Base-by-base conservation (phyloP, 2,329 filamentous ascomycete species). In the Coniochaeta sp. region DNA sequence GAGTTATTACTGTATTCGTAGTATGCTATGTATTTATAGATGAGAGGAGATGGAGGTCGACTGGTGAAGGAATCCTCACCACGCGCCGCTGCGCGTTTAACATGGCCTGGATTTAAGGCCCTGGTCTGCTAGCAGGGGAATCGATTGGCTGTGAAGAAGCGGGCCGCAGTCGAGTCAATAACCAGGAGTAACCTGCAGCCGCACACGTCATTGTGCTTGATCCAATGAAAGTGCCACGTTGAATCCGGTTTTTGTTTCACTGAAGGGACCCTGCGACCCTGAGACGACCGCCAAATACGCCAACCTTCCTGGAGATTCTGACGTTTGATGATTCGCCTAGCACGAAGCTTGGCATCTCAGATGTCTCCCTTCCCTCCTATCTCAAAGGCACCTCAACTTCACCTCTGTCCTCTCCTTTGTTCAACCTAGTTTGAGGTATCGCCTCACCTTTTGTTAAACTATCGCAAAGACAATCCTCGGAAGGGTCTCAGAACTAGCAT, bases 161-260 rank as follows among this genome's bases (percentile, higher is more conserved):
- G 47, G 47, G 47, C 47, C 24, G 42, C 17, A 52, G 24, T 19
- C 47, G 47, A 52, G 47, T 14, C 47, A 52, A 9, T 4, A 40
- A 8, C 19, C 19, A 47, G 42, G 7, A 22, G 42, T 47, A 5
- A 6, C 2, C 54, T 36, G 54, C 54, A 55, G 50, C 54, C 54
- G n/a, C n/a, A 36, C 17, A 55, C 54, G 54, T 55, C 54, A 55
- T 55, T 36, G 54, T 38, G 24, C 54, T 6, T 38, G 9, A 10
- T 10, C 54, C 54, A 55, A 55, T 55, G 30, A 55, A 16, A 28
- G 2, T 40, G 17, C 34, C 4, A 5, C 6, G 8, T 3, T 30
- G 30, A 55, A 55, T 55, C 54, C 54, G 54, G 54, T 55, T 55
- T 38, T 38, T 55, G 54, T 55, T 55, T 55, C 54, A 55, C 22